Base-by-base conservation (phyloP, 208 protist genomes). In the Borovskyia barvae region DNA sequence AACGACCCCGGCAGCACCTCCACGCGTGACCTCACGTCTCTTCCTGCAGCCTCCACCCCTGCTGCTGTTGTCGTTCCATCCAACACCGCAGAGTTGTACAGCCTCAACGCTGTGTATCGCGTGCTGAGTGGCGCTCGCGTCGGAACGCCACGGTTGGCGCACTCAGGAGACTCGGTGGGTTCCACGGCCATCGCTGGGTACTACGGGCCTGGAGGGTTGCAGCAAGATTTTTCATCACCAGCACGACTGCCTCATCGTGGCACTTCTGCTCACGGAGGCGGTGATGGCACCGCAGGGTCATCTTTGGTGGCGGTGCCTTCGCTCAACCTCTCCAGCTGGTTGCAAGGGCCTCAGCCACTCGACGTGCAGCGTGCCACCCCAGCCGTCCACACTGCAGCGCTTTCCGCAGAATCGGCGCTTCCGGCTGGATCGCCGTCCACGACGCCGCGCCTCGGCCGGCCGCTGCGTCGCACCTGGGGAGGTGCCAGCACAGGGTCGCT, bases 51-150 rank as follows among this genome's bases (percentile, higher is more conserved):
- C 45, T 17, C n/a, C n/a, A n/a, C n/a, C n/a, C n/a, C n/a, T n/a
- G n/a, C n/a, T n/a, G n/a, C n/a, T n/a, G n/a, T n/a, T n/a, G n/a
- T 39, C 1, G 51, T 57, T 6, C 45, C 57, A 19, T 30, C 46
- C 9, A 65, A 53, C 22, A 46, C 76, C 8, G 33, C 45, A 17
- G 82, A 85, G 43, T 48, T 75, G 22, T 82, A 63, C 61, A 37
- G 40, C 33, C 15, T 58, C 7, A 89, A 89, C 47, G 77, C 75
- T 8, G 19, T 89, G 39, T 63, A 80, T 47, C 82, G 82, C 26
- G 54, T 70, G 5, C 42, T 88, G 33, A 71, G 60, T 37, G 55
- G 70, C 12, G 48, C 48, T 20, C 62, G 56, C 19, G 22, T 57
- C 8, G 50, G 64, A 25, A 71, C 66, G 11, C 66, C 66, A 26